Conservation (phyloP, 768 basidiomycete species). For the Lepiota subincarnata region DNA sequence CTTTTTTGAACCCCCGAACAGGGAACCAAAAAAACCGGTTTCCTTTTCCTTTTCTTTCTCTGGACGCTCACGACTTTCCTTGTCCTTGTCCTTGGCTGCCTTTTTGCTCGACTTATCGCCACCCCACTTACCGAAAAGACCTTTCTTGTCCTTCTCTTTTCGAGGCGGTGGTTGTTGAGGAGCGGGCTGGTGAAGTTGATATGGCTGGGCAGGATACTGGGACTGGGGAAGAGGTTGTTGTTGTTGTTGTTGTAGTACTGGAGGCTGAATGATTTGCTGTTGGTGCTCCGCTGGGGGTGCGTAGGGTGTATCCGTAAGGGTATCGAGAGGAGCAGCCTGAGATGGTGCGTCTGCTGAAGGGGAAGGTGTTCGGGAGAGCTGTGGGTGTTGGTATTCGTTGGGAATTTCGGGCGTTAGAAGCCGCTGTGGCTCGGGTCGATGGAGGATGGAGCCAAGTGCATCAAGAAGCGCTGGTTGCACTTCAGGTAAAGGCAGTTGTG, state of each 20-base stretch:
- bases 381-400: conserved; percentile 27
- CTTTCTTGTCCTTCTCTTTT: conserved; percentile 69
- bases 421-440: conserved; percentile 67
- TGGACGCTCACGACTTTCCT: conserved; percentile 40
- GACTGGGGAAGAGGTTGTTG: conserved; percentile 23
- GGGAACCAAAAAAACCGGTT: conserved; percentile 85
- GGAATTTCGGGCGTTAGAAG: conserved; percentile 38
- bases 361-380: conserved; percentile 57
- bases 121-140: conserved; percentile 64
- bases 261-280: conserved; percentile 14
- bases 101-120: conserved; percentile 64
- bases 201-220: not conserved
- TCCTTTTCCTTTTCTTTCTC: conserved; percentile 66
- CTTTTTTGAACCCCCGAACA: conserved; percentile 84
- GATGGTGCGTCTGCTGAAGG: conserved; percentile 34
- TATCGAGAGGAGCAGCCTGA: conserved; percentile 21
- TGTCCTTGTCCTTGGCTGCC: conserved; percentile 33
- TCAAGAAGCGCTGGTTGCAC: conserved; percentile 30
- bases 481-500: conserved; percentile 23
- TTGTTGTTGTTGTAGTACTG: conserved; percentile 21
- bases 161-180: conserved; percentile 40
- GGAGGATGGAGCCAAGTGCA: conserved; percentile 41
- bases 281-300: conserved; percentile 15
- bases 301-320: conserved; percentile 20
- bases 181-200: not conserved